Percentiles rank a stretch among this genome's conserved stretches.
Evolutionary conservation across 495 filamentous ascomycete species (phyloP).

Genomic region (Podospora didyma): DNA sequence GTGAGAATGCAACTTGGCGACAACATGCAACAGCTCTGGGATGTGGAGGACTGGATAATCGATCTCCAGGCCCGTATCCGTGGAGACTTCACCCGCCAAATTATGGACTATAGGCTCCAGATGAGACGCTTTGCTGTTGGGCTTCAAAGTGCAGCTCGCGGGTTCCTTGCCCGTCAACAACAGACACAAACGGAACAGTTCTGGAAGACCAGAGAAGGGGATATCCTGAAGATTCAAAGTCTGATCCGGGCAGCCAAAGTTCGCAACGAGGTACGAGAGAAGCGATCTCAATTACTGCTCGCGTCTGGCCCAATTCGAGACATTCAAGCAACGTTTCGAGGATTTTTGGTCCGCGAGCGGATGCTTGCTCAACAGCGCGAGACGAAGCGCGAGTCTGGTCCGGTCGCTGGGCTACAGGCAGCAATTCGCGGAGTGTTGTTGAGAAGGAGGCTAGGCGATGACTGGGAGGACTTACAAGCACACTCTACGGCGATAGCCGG

Average conservation of each 20-base stretch:
- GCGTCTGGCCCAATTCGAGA: constrained; percentile 53
- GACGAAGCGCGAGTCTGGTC: constrained; percentile 41
- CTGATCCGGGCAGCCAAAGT: constrained; percentile 74
- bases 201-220: constrained; percentile 66
- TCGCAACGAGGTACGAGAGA: constrained; percentile 60
- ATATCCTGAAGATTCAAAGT: constrained; percentile 79
- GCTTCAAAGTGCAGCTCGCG: constrained; percentile 75
- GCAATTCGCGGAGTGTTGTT: constrained; percentile 48
- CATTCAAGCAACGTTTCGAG: constrained; percentile 71
- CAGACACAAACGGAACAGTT: constrained; percentile 56
- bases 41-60: constrained; percentile 70
- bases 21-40: constrained; percentile 88
- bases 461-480: constrained; percentile 34
- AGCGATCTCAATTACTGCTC: constrained; percentile 57
- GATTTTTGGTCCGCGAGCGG: constrained; percentile 49
- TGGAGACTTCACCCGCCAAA: constrained; percentile 65
- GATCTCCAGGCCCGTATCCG: constrained; percentile 81
- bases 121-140: constrained; percentile 73
- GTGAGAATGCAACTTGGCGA: constrained; percentile 72
- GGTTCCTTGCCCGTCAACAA: constrained; percentile 68
- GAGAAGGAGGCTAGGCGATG: constrained; percentile 35
- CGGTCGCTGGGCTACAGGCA: constrained; percentile 48
- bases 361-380: constrained; percentile 51
- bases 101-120: constrained; percentile 70
- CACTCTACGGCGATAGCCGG: constrained; percentile 34